A percentile compares a stretch with the other conserved stretches of the same genome.
These are phyloP conservation scores for Boletus vermiculosoides DNA, from an alignment of 768 basidiomycete species.

Conservation along the genomic window DNA sequence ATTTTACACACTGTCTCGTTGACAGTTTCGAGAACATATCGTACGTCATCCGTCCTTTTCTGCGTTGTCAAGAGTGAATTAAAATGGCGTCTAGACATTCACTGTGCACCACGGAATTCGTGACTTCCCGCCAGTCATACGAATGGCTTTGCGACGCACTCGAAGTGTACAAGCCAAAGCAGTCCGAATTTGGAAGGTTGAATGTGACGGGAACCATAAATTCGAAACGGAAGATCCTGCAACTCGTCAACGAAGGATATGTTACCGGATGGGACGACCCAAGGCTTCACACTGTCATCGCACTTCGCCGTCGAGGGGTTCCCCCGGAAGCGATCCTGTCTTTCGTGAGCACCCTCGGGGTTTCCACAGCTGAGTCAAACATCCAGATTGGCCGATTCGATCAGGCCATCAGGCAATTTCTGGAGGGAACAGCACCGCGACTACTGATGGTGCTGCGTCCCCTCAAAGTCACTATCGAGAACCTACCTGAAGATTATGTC, in stretches of 20 bases:
- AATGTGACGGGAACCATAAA: constrained; percentile 93
- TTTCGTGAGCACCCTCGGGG: constrained; percentile 93
- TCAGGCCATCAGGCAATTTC: constrained; percentile 80
- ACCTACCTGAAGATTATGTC: constrained; percentile 82
- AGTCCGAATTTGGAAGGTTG: constrained; percentile 94
- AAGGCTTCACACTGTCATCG: constrained; percentile 93
- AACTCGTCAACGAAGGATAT: constrained; percentile 79
- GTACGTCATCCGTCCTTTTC: constrained; percentile 49
- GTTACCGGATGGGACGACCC: constrained; percentile 98
- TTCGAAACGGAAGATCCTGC: constrained; percentile 93
- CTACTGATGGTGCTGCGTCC: constrained; percentile 90
- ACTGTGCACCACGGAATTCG: constrained; percentile 93
- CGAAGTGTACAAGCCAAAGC: constrained; percentile 95
- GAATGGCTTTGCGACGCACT: constrained; percentile 99
- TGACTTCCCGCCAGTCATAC: constrained; percentile 93
- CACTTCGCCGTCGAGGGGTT: constrained; percentile 89
- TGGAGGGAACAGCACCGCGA: constrained; percentile 85
- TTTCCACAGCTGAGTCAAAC: constrained; percentile 79
- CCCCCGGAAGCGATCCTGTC: constrained; percentile 95
- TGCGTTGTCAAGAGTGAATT: not conserved
- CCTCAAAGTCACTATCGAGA: constrained; percentile 88
- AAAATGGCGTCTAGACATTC: constrained; percentile 66
- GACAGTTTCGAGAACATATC: constrained; percentile 99
- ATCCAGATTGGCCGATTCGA: constrained; percentile 91
- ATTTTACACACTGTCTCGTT: constrained; percentile 96